Conservation (phyloP, 805 yeast genomes). For the Candida stauntonica region DNA sequence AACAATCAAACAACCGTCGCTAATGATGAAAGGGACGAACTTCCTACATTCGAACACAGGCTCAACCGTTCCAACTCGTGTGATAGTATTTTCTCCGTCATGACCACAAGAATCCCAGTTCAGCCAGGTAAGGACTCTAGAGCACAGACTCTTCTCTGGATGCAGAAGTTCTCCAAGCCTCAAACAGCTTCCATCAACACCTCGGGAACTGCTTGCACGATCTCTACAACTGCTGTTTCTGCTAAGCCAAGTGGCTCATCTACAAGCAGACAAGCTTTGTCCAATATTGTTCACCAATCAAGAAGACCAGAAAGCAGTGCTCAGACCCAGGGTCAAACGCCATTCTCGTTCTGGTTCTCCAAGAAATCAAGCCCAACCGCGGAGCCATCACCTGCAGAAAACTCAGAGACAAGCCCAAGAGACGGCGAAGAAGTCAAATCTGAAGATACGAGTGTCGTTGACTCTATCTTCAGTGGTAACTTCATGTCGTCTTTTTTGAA, state of each 20-base stretch:
- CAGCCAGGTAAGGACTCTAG: conserved; percentile 20
- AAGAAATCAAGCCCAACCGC: conserved; percentile 3
- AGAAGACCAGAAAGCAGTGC: conserved; percentile 4
- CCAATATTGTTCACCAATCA: conserved; percentile 14
- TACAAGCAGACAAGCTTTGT: conserved; percentile 10
- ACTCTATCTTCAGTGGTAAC: background rate
- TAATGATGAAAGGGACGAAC: too few species aligned
- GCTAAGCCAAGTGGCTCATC: conserved; percentile 4
- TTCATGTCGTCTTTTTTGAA: conserved; percentile 7
- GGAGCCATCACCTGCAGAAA: background rate
- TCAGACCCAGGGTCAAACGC: background rate
- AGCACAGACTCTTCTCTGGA: conserved; percentile 25
- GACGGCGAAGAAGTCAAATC: background rate
- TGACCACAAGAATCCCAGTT: conserved; percentile 21
- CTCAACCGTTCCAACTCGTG: conserved; percentile 29
- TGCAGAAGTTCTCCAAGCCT: conserved; percentile 20
- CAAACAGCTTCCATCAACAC: conserved; percentile 2
- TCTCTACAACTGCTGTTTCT: conserved; percentile 9
- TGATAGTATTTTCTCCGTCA: conserved; percentile 26
- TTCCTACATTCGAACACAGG: conserved; percentile 23
- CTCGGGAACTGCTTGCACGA: too few species aligned
- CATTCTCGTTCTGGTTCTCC: conserved; percentile 13
- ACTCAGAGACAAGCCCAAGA: background rate
- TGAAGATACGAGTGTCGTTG: too few species aligned
- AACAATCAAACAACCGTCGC: too few species aligned